phyloP scores from a whole-genome alignment of 2,329 filamentous ascomycete genomes.

The Calonectria crousiana region DNA sequence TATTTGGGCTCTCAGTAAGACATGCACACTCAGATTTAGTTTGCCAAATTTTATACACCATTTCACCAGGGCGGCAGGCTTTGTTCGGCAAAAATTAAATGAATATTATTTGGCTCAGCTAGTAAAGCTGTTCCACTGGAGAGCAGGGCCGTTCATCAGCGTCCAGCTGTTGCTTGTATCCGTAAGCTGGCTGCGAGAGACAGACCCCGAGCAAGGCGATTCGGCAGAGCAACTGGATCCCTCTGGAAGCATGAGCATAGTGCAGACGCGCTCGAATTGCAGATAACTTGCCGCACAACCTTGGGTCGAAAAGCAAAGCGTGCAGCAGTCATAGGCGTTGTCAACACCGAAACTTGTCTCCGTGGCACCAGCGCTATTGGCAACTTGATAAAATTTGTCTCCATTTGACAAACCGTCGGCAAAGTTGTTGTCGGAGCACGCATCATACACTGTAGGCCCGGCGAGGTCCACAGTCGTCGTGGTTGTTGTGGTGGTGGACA shows the following conservation, averaged over 20 bases:
- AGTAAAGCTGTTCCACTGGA: background rate
- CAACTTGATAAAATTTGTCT: background rate
- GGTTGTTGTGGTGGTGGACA: background rate
- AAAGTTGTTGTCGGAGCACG: background rate
- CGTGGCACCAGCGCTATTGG: no score
- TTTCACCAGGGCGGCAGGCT: no score
- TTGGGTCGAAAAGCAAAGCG: background rate
- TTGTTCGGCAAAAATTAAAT: background rate
- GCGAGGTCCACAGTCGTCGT: background rate
- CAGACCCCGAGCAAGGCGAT: background rate
- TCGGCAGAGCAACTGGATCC: background rate
- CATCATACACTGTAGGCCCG: background rate
- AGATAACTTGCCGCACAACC: background rate
- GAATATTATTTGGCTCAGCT: background rate
- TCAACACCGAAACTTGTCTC: background rate
- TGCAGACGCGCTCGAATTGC: background rate
- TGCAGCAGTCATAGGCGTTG: background rate
- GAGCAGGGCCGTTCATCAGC: background rate
- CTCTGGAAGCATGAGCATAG: background rate
- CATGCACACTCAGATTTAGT: no score
- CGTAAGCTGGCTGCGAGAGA: background rate
- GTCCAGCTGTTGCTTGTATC: rapidly evolving
- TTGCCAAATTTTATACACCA: no score
- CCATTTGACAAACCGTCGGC: background rate
- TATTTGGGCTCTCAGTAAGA: no score